Evolutionary conservation across 192 early-diverging fungal species (phyloP), one percentile per base, ranked within the genome.

Genomic region (Phlyctochytrium arcticum): DNA sequence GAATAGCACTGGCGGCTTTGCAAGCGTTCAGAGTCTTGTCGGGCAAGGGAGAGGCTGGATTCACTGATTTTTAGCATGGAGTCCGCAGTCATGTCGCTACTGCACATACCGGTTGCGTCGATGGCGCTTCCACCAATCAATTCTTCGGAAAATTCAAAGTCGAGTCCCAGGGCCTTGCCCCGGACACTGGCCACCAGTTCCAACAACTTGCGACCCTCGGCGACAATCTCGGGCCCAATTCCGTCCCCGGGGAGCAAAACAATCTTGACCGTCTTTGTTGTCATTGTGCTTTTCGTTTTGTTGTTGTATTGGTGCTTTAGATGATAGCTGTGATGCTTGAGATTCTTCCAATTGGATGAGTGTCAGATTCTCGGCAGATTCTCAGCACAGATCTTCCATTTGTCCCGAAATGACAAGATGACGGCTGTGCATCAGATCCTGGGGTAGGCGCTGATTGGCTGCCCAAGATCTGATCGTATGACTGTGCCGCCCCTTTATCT

Each of bases 201-300:
- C 65, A 99, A 86, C 26, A 98, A 88, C 65, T 90, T 91, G 74
- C 89, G 77, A 35, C 93, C 96, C 71, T 99, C 91, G 19, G 81
- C 85, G 51, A 91, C 88, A 39, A 97, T 90, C 71, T 99, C 96
- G 31, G 96, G 96, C 33, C 96, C 96, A 56, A 95, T 87, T 56
- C 95, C 94, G 72, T 99, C 96, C 58, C 95, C 95, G 62, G 90
- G 87, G 50, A 69, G 68, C 37, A 69, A 35, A 42, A 69, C 60
- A 59, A 69, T 62, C 15, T 48, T 34, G 15, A 33, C 29, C 15
- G 29, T 27, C 23, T 49, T 6, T 3, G 65, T 42, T 4, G 51
- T 19, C 61, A 62, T 62, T 4, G 46, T 36, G 48, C 3, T 53
- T 51, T n/a, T n/a, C n/a, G n/a, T n/a, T n/a, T n/a, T n/a, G n/a